phyloP scores from a whole-genome alignment of 1,139 yeast genomes.

The Blastobotrys proliferans region DNA sequence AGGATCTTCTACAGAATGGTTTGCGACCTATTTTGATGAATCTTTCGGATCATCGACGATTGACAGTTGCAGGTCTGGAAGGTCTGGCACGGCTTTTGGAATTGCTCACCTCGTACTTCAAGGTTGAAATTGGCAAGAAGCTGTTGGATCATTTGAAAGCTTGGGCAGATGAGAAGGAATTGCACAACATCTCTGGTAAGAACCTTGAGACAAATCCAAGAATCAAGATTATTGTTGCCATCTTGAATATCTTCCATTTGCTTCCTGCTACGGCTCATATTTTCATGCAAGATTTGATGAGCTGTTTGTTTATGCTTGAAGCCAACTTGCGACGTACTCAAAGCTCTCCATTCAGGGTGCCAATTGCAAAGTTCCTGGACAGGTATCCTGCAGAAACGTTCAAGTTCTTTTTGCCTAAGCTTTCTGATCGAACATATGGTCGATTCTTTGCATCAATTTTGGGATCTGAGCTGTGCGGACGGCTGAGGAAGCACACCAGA shows the following conservation, averaged over 20 bases:
- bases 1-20: slow-evolving; percentile 89
- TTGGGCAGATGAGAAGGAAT: slow-evolving; percentile 85
- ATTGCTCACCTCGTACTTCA: slow-evolving; percentile 82
- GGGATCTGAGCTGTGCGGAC: slow-evolving; percentile 53
- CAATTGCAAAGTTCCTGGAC: slow-evolving; percentile 82
- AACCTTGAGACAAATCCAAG: slow-evolving; percentile 77
- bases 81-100: slow-evolving; percentile 86
- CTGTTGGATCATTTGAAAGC: slow-evolving; percentile 90
- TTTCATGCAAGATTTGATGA: slow-evolving; percentile 82
- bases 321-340: slow-evolving; percentile 80
- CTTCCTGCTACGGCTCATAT: slow-evolving; percentile 90
- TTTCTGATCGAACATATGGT: slow-evolving; percentile 68
- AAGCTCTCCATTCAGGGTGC: slow-evolving; percentile 85
- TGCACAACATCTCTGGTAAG: slow-evolving; percentile 66
- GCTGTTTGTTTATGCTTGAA: slow-evolving; percentile 73
- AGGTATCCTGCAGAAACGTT: slow-evolving; percentile 76
- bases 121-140: slow-evolving; percentile 94
- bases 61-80: slow-evolving; percentile 85
- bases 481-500: slow-evolving; percentile 53
- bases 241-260: slow-evolving; percentile 85
- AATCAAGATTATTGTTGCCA: slow-evolving; percentile 82
- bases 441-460: slow-evolving; percentile 58
- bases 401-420: slow-evolving; percentile 63
- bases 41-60: slow-evolving; percentile 83
- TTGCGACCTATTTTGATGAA: slow-evolving; percentile 94